These are phyloP conservation scores for Sonneratia alba DNA, from an alignment of 345 rosid species.

Conservation along the genomic window DNA sequence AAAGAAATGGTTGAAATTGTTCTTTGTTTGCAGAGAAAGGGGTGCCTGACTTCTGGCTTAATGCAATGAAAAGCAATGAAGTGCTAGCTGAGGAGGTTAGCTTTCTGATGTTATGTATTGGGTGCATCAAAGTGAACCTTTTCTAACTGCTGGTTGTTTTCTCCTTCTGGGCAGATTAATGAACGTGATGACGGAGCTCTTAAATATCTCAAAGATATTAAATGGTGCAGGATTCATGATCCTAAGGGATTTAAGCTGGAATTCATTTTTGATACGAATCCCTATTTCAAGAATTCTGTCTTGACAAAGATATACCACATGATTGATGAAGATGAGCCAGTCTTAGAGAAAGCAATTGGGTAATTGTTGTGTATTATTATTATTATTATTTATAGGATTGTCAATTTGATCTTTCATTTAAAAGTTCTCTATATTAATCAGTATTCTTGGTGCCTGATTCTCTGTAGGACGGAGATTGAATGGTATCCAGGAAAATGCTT, in stretches of 20 bases:
- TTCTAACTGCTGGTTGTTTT: not conserved
- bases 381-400: not conserved
- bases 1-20: not conserved
- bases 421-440: not conserved
- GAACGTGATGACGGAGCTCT: slow-evolving; percentile 96
- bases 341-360: slow-evolving; percentile 96
- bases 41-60: slow-evolving; percentile 92
- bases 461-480: slow-evolving; percentile 75
- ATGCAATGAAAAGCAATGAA: slow-evolving; percentile 90
- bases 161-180: slow-evolving; percentile 35
- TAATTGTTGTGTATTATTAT: slow-evolving; percentile 15
- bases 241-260: slow-evolving; percentile 98
- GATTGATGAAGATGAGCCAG: slow-evolving; percentile 97
- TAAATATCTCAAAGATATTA: slow-evolving; percentile 71
- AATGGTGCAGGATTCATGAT: slow-evolving; percentile 69
- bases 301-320: slow-evolving; percentile 91
- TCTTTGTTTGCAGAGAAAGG: slow-evolving; percentile 54
- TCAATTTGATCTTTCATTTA: not conserved
- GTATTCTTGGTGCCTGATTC: not conserved
- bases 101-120: slow-evolving; percentile 1
- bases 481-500: slow-evolving; percentile 92
- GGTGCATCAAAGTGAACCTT: not conserved
- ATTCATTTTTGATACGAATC: slow-evolving; percentile 77
- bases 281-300: slow-evolving; percentile 73
- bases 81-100: slow-evolving; percentile 79